Percentiles rank a stretch among this genome's conserved stretches.
phyloP scores from a whole-genome alignment of 2,329 filamentous ascomycete genomes.

The Fusarium buxicola region DNA sequence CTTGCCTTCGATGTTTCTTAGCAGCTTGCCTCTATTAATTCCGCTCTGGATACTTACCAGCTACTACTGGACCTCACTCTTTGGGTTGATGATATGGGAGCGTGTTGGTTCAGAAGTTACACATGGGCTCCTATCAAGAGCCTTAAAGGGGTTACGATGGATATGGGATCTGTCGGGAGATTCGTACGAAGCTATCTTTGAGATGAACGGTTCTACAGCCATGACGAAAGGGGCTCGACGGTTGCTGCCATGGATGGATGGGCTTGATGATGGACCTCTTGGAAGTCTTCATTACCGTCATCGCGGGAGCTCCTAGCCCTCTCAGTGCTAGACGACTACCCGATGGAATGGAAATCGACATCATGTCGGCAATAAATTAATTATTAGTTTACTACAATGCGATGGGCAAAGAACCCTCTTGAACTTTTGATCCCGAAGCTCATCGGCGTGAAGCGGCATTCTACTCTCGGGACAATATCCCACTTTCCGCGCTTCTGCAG shows the following conservation, averaged over 20 bases:
- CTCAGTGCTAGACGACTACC: not conserved
- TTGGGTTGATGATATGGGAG: slow-evolving; percentile 35
- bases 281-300: slow-evolving; percentile 24
- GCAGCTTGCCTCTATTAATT: slow-evolving; percentile 26
- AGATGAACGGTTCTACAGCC: slow-evolving; percentile 1
- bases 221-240: slow-evolving; percentile 19
- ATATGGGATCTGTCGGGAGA: not conserved
- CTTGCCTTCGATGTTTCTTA: slow-evolving; percentile 30
- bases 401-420: not conserved
- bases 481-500: not conserved
- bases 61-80: slow-evolving; percentile 37
- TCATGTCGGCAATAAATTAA: not conserved
- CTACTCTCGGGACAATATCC: not conserved
- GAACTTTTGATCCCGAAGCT: not conserved
- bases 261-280: slow-evolving; percentile 21
- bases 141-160: slow-evolving; percentile 11
- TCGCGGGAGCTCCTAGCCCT: slow-evolving; percentile 11
- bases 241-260: slow-evolving; percentile 23
- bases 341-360: slow-evolving; percentile 11
- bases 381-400: not conserved
- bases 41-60: slow-evolving; percentile 34
- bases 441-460: slow-evolving; percentile 1
- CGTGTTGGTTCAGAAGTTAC: slow-evolving; percentile 30
- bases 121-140: slow-evolving; percentile 18
- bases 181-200: not conserved